A percentile compares a stretch with the other conserved stretches of the same genome.
phyloP scores from a whole-genome alignment of 2,329 filamentous ascomycete species.

The Hymenoscyphus repandus region DNA sequence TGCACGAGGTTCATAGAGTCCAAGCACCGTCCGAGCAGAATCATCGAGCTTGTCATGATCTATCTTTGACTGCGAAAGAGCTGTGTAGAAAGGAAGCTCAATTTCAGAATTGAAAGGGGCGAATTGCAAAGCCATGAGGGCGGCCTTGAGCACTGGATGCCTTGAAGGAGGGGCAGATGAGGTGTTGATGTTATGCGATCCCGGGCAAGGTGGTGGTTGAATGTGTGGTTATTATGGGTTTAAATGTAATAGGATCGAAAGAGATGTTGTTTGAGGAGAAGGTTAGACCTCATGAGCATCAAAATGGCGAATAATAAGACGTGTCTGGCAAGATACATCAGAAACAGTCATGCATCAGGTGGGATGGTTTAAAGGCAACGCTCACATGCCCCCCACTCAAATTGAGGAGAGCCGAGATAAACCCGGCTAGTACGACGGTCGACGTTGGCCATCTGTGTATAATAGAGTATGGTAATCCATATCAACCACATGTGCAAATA shows the following conservation, averaged over 20 bases:
- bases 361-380: not conserved
- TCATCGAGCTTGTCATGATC: slow-evolving; percentile 97
- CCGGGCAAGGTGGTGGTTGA: too few species aligned
- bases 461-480: too few species aligned
- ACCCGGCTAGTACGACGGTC: not conserved
- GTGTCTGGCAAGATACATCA: not conserved
- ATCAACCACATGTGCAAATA: too few species aligned
- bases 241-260: too few species aligned
- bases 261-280: too few species aligned
- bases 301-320: not conserved
- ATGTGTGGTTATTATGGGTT: too few species aligned
- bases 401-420: not conserved
- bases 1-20: slow-evolving; percentile 79
- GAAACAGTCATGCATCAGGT: not conserved
- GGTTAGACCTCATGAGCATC: not conserved
- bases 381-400: slow-evolving; percentile 2
- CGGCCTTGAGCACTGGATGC: not conserved
- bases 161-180: not conserved
- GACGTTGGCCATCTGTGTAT: not conserved
- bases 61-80: slow-evolving; percentile 88
- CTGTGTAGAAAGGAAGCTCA: slow-evolving; percentile 90
- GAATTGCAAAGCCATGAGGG: slow-evolving; percentile 55
- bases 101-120: slow-evolving; percentile 91
- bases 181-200: not conserved
- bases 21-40: slow-evolving; percentile 78